Evolutionary conservation across 805 yeast genomes (phyloP).

Genomic region (Nakazawaea populi): DNA sequence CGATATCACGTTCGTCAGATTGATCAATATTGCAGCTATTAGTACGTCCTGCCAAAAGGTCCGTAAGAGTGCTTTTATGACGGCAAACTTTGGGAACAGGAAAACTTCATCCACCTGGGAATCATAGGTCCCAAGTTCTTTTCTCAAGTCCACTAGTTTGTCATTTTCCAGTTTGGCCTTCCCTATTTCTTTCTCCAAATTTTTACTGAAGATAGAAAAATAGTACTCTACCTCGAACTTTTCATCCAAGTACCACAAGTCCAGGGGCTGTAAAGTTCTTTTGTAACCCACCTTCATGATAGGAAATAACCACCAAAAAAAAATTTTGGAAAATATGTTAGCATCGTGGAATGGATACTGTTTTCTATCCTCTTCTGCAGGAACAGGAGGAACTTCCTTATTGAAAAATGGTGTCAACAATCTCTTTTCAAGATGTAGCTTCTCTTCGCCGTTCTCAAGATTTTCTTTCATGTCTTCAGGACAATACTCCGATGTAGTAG

Average conservation of each 20-base stretch:
- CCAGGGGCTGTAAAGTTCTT: conserved; percentile 62
- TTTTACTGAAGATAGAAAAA: conserved; percentile 26
- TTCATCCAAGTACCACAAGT: conserved; percentile 42
- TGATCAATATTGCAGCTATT: conserved; percentile 34
- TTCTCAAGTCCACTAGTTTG: conserved; percentile 25
- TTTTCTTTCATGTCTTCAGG: neutral
- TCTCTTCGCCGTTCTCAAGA: neutral
- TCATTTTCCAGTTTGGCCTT: conserved; percentile 27
- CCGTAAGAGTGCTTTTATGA: conserved; percentile 37
- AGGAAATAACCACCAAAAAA: conserved; percentile 69
- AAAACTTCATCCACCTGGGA: conserved; percentile 23
- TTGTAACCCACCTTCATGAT: conserved; percentile 60
- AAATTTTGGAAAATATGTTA: conserved; percentile 34
- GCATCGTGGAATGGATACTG: conserved; percentile 36
- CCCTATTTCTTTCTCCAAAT: conserved; percentile 26
- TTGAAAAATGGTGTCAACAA: conserved; percentile 27
- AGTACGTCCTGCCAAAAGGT: conserved; percentile 43
- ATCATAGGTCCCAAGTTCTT: conserved; percentile 15
- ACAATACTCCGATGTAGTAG: neutral
- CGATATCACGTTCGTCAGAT: conserved; percentile 38
- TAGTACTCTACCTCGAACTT: conserved; percentile 37
- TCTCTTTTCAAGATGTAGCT: conserved; percentile 24
- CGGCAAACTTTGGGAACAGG: conserved; percentile 36
- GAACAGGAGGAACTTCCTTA: conserved; percentile 44
- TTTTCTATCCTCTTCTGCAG: conserved; percentile 42